A percentile compares a stretch with the other conserved stretches of the same genome.
These are phyloP conservation scores for Taxillus chinensis DNA, from an alignment of 164 flowering plant species.

Conservation along the genomic window DNA sequence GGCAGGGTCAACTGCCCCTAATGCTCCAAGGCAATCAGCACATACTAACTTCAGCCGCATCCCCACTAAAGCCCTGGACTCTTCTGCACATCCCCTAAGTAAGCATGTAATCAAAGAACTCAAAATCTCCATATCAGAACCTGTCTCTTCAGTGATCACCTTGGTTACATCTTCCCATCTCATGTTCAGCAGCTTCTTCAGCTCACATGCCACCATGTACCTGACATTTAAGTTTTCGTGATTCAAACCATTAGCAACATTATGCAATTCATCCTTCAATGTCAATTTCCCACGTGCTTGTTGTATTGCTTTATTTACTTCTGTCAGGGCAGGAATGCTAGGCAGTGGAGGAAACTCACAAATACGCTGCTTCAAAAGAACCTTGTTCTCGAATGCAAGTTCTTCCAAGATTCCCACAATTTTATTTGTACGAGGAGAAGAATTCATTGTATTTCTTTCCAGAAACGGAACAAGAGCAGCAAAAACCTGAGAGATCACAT, in stretches of 20 bases:
- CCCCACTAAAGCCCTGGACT: slow-evolving; percentile 83
- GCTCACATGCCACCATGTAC: slow-evolving; percentile 92
- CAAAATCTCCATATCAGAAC: slow-evolving; percentile 57
- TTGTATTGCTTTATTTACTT: slow-evolving; percentile 70
- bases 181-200: slow-evolving; percentile 63
- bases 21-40: slow-evolving; percentile 96
- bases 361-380: slow-evolving; percentile 58
- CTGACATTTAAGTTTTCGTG: slow-evolving; percentile 97
- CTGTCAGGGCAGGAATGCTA: slow-evolving; percentile 47
- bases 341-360: slow-evolving; percentile 88
- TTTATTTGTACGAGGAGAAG: slow-evolving; percentile 49
- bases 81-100: slow-evolving; percentile 93
- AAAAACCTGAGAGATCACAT: slow-evolving; percentile 91
- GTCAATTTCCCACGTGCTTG: slow-evolving; percentile 81
- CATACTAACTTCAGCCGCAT: slow-evolving; percentile 82
- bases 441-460: slow-evolving; percentile 60
- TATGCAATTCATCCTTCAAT: slow-evolving; percentile 75
- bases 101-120: slow-evolving; percentile 78
- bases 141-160: slow-evolving; percentile 52
- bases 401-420: slow-evolving; percentile 84
- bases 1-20: slow-evolving; percentile 98
- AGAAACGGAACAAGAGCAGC: slow-evolving; percentile 89
- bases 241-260: slow-evolving; percentile 74
- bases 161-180: slow-evolving; percentile 59
- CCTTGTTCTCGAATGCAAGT: slow-evolving; percentile 65